Evolutionary conservation across 306 rosid species (phyloP), one percentile per base, ranked within the genome.

Genomic region (Sicyos edulis): DNA sequence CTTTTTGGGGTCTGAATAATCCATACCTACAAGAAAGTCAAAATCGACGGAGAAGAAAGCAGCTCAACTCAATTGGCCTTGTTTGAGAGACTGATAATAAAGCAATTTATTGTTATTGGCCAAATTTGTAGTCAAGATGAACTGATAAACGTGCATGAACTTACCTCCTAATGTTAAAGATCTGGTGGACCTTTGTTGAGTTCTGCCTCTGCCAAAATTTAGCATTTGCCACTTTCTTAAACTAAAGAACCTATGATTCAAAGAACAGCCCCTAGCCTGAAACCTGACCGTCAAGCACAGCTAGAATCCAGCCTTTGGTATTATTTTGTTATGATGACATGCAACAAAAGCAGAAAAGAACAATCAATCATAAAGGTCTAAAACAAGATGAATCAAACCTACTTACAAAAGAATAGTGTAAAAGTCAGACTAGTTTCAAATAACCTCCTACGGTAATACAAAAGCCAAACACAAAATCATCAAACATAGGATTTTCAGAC

Each of bases 131-230:
- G 32, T 22, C 3, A 58, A 58, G 63, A 24, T 32, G 47, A 7
- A 8, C 53, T 50, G 69, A 37, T 62, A n/a, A 13, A 16, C 15
- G 49, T 1, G 9, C 49, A 61, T 32, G 26, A 63, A 37, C 29
- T 74, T 78, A 91, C 99, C 99, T 74, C 99, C 99, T 37, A 95
- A 71, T 55, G 97, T 73, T 86, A 86, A 54, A 75, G 99, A 50
- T 82, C 96, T 83, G 67, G 71, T 63, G 49, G 85, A 69, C 88
- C 99, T 86, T 42, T 85, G 78, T 78, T 88, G 97, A 76, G 29
- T 78, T 82, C 96, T 87, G 60, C 72, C 5, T 87, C 96, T 89
- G 66, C 79, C 83, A 77, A 86, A 79, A 80, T 83, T 86, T 75
- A 83, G 89, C 99, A 95, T 91, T 83, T 75, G 83, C 76, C 75